Conservation (phyloP, 2,329 filamentous ascomycete genomes). For the Pestalotiopsis fici region DNA sequence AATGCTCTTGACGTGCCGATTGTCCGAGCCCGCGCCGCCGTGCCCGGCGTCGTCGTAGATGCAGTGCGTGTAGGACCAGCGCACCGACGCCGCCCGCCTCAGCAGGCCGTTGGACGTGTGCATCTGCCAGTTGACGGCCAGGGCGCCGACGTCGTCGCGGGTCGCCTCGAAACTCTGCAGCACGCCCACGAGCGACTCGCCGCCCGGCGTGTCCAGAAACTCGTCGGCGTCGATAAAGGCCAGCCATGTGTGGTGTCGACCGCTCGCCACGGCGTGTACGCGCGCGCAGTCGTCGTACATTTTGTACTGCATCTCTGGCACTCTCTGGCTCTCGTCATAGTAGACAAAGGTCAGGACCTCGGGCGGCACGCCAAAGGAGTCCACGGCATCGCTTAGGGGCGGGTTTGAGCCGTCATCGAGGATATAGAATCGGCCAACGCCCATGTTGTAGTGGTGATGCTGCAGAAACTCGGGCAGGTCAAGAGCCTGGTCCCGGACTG, state of each 20-base stretch:
- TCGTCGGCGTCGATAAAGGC: conserved; percentile 33
- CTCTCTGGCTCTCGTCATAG: conserved; percentile 11
- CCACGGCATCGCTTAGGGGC: conserved; percentile 8
- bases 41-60: conserved; percentile 21
- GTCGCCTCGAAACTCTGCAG: conserved; percentile 24
- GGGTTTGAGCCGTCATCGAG: conserved; percentile 17
- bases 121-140: conserved; percentile 32
- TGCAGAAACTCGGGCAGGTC: conserved; percentile 17
- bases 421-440: conserved; percentile 16
- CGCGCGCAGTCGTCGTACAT: conserved; percentile 14
- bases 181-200: conserved; percentile 24
- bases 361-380: conserved; percentile 5
- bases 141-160: conserved; percentile 23
- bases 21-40: conserved; percentile 20
- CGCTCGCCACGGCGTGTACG: conserved; percentile 15
- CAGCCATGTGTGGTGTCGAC: conserved; percentile 28
- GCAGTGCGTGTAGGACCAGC: conserved; percentile 29
- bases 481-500: conserved; percentile 13
- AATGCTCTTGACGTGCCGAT: conserved; percentile 32
- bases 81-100: conserved; percentile 20
- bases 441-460: conserved; percentile 19
- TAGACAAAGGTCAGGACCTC: conserved; percentile 10
- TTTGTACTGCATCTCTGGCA: conserved; percentile 12
- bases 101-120: conserved; percentile 28
- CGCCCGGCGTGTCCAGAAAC: conserved; percentile 27